phyloP scores from a whole-genome alignment of 2,329 filamentous ascomycete genomes.

The Triangularia setosa region DNA sequence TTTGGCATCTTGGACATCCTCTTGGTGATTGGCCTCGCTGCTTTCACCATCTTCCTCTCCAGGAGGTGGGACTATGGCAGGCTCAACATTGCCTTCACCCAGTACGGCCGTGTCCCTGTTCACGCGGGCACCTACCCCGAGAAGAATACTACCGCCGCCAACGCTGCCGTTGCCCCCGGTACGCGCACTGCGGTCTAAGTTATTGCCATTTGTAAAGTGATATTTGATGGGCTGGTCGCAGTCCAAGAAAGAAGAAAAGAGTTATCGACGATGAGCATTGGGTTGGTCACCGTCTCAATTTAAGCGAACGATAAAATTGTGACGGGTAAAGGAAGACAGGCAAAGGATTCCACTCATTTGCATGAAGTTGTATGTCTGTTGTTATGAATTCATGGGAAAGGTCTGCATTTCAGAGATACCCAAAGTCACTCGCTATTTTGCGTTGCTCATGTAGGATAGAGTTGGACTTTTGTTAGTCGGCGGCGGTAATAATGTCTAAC shows the following conservation, averaged over 20 bases:
- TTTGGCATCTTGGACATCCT: constrained; percentile 53
- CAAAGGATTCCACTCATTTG: neutral
- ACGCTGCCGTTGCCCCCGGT: constrained; percentile 3
- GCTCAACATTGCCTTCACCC: constrained; percentile 52
- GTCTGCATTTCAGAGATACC: neutral
- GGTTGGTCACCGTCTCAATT: neutral
- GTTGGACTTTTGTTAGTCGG: neutral
- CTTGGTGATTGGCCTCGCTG: constrained; percentile 41
- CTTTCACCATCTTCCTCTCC: constrained; percentile 42
- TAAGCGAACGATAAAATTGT: neutral
- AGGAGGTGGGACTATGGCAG: constrained; percentile 49
- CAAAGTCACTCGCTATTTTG: neutral
- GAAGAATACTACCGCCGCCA: constrained; percentile 34
- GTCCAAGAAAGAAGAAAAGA: neutral
- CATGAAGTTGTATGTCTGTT: neutral
- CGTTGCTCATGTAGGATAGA: neutral
- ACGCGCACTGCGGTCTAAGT: neutral
- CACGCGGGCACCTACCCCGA: constrained; percentile 42
- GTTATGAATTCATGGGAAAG: neutral
- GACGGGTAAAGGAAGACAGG: neutral
- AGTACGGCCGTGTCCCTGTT: constrained; percentile 49
- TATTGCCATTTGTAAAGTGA: neutral
- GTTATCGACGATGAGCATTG: neutral
- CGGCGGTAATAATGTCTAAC: neutral
- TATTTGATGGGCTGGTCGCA: neutral